These are phyloP conservation scores for Debaryomyces tyrocola DNA, from an alignment of 805 yeast species.

Conservation along the genomic window DNA sequence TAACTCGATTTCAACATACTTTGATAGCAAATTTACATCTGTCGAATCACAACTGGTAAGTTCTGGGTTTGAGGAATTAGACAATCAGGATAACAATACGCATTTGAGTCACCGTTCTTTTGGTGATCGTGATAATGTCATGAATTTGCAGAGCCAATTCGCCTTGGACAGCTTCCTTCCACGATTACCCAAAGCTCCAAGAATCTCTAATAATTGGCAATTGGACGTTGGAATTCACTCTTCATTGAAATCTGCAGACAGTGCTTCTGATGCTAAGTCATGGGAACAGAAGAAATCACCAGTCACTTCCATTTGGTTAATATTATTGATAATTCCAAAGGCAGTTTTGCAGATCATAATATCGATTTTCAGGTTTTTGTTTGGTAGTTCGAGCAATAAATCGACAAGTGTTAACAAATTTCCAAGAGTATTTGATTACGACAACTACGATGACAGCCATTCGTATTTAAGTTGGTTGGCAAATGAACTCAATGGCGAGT, in stretches of 20 bases:
- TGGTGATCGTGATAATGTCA: slow-evolving; percentile 1
- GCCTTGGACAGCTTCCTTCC: slow-evolving; percentile 31
- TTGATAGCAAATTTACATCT: slow-evolving; percentile 47
- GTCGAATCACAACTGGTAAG: slow-evolving; percentile 9
- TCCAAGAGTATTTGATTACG: slow-evolving; percentile 28
- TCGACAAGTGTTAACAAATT: slow-evolving; percentile 14
- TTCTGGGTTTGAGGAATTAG: slow-evolving; percentile 13
- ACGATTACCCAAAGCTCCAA: slow-evolving; percentile 40
- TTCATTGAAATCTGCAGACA: slow-evolving; percentile 21
- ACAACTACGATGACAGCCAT: slow-evolving; percentile 20
- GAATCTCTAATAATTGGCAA: slow-evolving; percentile 41
- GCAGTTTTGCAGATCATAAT: slow-evolving; percentile 43
- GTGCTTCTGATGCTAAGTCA: not conserved
- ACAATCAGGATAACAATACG: slow-evolving; percentile 7
- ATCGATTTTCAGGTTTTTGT: slow-evolving; percentile 29
- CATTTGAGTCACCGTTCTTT: slow-evolving; percentile 10
- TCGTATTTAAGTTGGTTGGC: slow-evolving; percentile 6
- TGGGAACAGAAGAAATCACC: slow-evolving; percentile 4
- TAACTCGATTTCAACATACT: slow-evolving; percentile 57
- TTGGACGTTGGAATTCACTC: slow-evolving; percentile 41
- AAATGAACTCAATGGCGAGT: not conserved
- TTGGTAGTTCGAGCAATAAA: slow-evolving; percentile 13
- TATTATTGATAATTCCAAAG: slow-evolving; percentile 57
- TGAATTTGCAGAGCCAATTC: slow-evolving; percentile 8
- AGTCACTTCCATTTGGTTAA: slow-evolving; percentile 43